Evolutionary conservation across 106 monocot genomes (phyloP), one percentile per base, ranked within the genome.

Genomic region (Phalaenopsis aphrodite): DNA sequence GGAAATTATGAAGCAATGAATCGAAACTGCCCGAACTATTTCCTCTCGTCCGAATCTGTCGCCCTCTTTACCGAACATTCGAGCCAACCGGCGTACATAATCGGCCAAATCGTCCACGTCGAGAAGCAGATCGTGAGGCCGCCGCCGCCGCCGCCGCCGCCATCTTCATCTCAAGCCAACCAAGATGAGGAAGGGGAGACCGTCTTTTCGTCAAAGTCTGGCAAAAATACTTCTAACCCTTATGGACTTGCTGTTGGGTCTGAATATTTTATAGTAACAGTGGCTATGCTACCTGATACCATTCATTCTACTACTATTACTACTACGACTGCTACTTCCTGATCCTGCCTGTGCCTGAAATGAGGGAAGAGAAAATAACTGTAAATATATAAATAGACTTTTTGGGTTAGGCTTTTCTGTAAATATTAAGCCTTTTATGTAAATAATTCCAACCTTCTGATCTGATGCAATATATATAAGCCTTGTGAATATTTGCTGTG

Each of bases 81-180:
- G 21, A 79, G 67, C 39, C 84, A 83, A 72, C 93, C 91, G 5
- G 43, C 80, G 5, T 90, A 94, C 84, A 88, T 99, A 77, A 82
- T 95, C n/a, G 94, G 98, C 45, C 98, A 99, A 78, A 89, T 99
- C 16, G 98, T 99, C 55, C 94, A 99, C 84, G 91, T 99, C 8
- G 98, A 99, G 75, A 79, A 88, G 18, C 84, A 78, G 19, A 75
- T 82, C 5, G 88, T 81, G 71, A 88, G 77, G 83, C 23, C 56
- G 4, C 81, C 61, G 42, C 8, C 76, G 4, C 12, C 69, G 6
- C 72, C 87, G 8, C 68, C 56, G 5, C 23, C 49, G 4, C 81
- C 55, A 39, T 12, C 76, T 6, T 38, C 69, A 8, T 76, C 87
- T 14, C 68, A 57, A 3, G 42, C 61, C 19, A 56, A 74, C 39